Evolutionary conservation across 805 yeast species (phyloP).

Genomic region (Yarrowia alimentaria): DNA sequence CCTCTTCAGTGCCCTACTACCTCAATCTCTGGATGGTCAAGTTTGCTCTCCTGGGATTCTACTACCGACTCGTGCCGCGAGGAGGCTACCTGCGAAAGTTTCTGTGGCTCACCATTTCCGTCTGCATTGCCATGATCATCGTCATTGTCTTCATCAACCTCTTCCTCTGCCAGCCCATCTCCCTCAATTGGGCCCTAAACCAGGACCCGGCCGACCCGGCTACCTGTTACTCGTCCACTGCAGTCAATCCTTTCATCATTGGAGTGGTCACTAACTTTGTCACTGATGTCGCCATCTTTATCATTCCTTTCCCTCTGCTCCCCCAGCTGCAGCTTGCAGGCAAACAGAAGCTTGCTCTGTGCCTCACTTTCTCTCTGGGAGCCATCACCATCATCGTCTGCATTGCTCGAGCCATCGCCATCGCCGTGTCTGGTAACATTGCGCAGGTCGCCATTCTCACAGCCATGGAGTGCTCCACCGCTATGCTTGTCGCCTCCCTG

Average conservation of each 20-base stretch:
- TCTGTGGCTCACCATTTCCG: slow-evolving; percentile 29
- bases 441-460: slow-evolving; percentile 33
- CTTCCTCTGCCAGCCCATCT: slow-evolving; percentile 34
- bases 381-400: slow-evolving; percentile 33
- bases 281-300: slow-evolving; percentile 33
- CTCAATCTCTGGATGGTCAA: slow-evolving; percentile 35
- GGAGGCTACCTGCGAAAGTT: slow-evolving; percentile 32
- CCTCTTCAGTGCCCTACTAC: slow-evolving; percentile 35
- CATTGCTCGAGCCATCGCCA: slow-evolving; percentile 33
- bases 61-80: slow-evolving; percentile 35
- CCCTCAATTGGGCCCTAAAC: slow-evolving; percentile 35
- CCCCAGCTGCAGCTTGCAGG: slow-evolving; percentile 30
- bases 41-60: slow-evolving; percentile 34
- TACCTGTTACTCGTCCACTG: slow-evolving; percentile 35
- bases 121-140: slow-evolving; percentile 30
- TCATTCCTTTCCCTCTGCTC: slow-evolving; percentile 35
- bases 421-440: slow-evolving; percentile 32
- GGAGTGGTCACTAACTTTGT: slow-evolving; percentile 34
- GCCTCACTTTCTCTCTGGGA: slow-evolving; percentile 36
- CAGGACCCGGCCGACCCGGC: background rate
- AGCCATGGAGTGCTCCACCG: slow-evolving; percentile 35
- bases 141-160: slow-evolving; percentile 31
- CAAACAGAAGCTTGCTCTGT: slow-evolving; percentile 33
- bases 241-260: slow-evolving; percentile 33
- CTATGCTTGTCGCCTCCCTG: slow-evolving; percentile 34